phyloP scores from a whole-genome alignment of 1,139 yeast species.

The Yamadazyma kanchanaburiensis region DNA sequence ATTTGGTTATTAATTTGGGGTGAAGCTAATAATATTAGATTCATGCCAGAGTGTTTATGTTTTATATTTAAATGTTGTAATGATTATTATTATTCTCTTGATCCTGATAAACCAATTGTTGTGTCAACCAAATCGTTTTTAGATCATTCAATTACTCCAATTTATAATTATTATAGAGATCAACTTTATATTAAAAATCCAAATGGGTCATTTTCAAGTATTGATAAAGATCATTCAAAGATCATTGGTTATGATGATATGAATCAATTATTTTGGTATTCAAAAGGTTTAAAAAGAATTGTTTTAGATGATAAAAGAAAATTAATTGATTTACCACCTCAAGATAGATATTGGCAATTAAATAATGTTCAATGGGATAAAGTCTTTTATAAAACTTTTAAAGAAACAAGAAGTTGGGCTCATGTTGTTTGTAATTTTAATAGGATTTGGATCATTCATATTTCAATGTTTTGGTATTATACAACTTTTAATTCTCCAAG shows the following conservation, averaged over 20 bases:
- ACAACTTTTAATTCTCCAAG: conserved; percentile 53
- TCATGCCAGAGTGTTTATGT: conserved; percentile 83
- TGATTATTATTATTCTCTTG: conserved; percentile 56
- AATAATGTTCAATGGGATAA: conserved; percentile 47
- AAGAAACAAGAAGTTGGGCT: conserved; percentile 57
- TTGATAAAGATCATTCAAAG: conserved; percentile 51
- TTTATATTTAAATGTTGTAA: conserved; percentile 76
- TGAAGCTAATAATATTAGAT: conserved; percentile 78
- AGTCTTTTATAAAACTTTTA: conserved; percentile 52
- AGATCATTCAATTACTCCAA: conserved; percentile 70
- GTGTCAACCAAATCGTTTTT: conserved; percentile 38
- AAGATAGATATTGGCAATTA: conserved; percentile 44
- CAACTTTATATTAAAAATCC: conserved; percentile 49
- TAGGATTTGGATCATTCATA: conserved; percentile 61
- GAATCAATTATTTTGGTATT: conserved; percentile 62
- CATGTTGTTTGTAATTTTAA: conserved; percentile 56
- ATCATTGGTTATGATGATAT: conserved; percentile 63
- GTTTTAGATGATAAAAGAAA: conserved; percentile 30
- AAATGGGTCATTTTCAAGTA: conserved; percentile 24
- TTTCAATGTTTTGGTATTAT: conserved; percentile 58
- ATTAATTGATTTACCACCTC: conserved; percentile 41
- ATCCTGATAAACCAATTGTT: conserved; percentile 21
- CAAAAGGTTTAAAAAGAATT: conserved; percentile 45
- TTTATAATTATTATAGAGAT: conserved; percentile 58
- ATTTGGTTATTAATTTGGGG: conserved; percentile 82